Evolutionary conservation across 2,329 filamentous ascomycete genomes (phyloP).

Genomic region (Pseudocercospora cruenta): DNA sequence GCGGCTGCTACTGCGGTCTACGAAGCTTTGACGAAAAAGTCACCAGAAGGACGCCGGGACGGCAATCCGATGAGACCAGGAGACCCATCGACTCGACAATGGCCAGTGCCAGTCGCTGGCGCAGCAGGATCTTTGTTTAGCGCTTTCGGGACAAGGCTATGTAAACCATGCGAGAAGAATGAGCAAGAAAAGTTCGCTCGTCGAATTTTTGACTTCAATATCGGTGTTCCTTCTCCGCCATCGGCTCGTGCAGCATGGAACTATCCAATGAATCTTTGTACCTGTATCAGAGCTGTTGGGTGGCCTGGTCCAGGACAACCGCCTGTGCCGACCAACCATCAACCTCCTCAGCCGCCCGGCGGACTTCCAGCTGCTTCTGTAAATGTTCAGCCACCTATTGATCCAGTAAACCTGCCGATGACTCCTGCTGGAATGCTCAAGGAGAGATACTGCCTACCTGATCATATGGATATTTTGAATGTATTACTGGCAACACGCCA

Average conservation of each 20-base stretch:
- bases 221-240: background rate
- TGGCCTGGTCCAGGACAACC: background rate
- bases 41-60: background rate
- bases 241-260: background rate
- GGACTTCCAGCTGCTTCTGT: background rate
- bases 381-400: background rate
- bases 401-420: background rate
- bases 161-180: background rate
- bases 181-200: constrained; percentile 6
- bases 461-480: background rate
- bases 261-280: constrained; percentile 6
- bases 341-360: background rate
- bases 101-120: background rate
- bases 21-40: background rate
- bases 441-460: background rate
- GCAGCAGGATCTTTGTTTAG: background rate
- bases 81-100: background rate
- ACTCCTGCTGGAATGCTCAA: background rate
- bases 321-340: background rate
- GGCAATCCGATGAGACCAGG: background rate
- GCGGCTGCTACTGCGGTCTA: background rate
- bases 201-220: background rate
- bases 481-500: background rate
- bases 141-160: constrained; percentile 4
- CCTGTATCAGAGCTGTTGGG: constrained; percentile 6